Evolutionary conservation across 1,284 basidiomycete genomes (phyloP), one percentile per base, ranked within the genome.

Genomic region (Porogramme epimiltina): DNA sequence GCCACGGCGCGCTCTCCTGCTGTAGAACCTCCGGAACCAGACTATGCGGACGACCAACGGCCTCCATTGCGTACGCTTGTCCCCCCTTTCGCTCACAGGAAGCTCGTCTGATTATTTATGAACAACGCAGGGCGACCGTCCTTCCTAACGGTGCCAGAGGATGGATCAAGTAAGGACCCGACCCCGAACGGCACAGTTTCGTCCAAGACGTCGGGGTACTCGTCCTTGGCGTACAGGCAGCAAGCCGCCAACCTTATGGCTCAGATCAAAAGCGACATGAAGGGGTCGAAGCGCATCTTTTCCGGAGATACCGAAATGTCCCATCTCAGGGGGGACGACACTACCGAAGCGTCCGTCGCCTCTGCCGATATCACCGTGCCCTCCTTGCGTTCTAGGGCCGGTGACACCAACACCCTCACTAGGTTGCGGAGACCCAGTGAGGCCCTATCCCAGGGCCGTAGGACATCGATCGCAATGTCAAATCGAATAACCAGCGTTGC

Each of bases 231-330:
- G 11, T 89, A 90, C 64, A 79, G 91, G 34, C 76, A 83, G 59
- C 84, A 90, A 59, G 92, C 89, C 3, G 88, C 82, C 11, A 82
- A 79, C 34, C 71, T 94, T 42, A 92, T 95, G 88, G 87, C 86
- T 16, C 88, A 91, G 57, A 91, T 93, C 56, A 87, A 88, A 68
- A 77, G 75, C 49, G 87, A 90, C 59, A 81, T 90, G 76, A 84
- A 81, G 61, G 78, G 81, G 9, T 77, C 80, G 38, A 89, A 87
- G 65, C 83, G 87, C 18, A 59, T 87, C 2, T 85, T 87, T 61
- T 88, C 87, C 2, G 79, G 76, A 2, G 83, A 84, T 20, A 84
- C 81, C 0, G 84, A 85, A 20, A 56, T 73, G 26, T 80, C 80
- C 23, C 76, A 76, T 8, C 13, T 53, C 25, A 54, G 49, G 13